Percentiles rank a stretch among this genome's conserved stretches.
phyloP scores from a whole-genome alignment of 306 rosid species.

The Lupinus albus region DNA sequence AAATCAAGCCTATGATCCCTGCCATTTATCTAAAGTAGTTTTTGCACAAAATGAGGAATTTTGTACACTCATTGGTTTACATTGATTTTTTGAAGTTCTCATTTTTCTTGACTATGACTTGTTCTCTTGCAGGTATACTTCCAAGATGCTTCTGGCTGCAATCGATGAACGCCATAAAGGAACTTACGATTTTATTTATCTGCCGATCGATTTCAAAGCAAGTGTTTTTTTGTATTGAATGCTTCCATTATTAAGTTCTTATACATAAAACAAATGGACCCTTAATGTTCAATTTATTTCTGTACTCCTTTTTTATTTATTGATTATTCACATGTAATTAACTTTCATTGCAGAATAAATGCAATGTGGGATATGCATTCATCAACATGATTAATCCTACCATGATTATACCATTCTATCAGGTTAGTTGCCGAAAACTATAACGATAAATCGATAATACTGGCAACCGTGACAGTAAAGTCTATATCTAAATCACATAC shows the following conservation, averaged over 20 bases:
- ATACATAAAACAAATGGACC: constrained; percentile 11
- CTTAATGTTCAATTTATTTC: background rate
- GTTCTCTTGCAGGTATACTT: constrained; percentile 59
- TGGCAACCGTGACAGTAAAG: background rate
- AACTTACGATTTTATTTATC: constrained; percentile 72
- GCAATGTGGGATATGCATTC: constrained; percentile 84
- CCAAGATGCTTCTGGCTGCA: constrained; percentile 72
- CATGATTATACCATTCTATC: constrained; percentile 55
- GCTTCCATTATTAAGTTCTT: background rate
- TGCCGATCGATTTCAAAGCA: constrained; percentile 78
- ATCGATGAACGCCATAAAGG: constrained; percentile 65
- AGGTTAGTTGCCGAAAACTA: constrained; percentile 43
- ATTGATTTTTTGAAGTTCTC: background rate
- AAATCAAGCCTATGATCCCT: constrained; percentile 3
- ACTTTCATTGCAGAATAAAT: constrained; percentile 62
- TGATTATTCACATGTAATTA: constrained; percentile 24
- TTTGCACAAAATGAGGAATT: too few species aligned
- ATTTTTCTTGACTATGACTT: constrained; percentile 17
- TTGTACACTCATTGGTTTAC: background rate
- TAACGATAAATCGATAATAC: background rate
- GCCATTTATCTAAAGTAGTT: background rate
- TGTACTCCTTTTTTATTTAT: background rate
- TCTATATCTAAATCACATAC: background rate
- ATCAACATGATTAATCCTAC: constrained; percentile 69
- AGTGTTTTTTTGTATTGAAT: constrained; percentile 33